Evolutionary conservation across 768 basidiomycete genomes (phyloP).

Genomic region (Mycena alexandri): DNA sequence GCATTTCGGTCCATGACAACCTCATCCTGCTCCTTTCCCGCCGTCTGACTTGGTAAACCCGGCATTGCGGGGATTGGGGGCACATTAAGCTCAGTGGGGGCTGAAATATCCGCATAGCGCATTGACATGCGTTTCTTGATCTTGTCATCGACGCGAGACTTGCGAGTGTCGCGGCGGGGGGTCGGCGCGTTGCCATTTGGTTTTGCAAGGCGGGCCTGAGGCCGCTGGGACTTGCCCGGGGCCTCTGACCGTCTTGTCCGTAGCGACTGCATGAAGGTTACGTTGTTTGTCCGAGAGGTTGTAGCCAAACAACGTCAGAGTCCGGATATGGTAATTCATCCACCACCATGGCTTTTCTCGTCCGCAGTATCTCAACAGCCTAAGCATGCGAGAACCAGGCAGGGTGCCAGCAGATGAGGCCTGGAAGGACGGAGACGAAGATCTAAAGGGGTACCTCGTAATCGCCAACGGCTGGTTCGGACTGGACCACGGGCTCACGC

Average conservation of each 20-base stretch:
- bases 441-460: no score
- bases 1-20: slow-evolving; percentile 57
- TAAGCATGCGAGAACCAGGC: background rate
- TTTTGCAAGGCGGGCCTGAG: slow-evolving; percentile 35
- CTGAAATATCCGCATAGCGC: slow-evolving; percentile 89
- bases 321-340: background rate
- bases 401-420: background rate
- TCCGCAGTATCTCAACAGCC: background rate
- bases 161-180: slow-evolving; percentile 60
- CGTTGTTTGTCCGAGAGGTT: background rate
- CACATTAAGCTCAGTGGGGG: slow-evolving; percentile 68
- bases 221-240: slow-evolving; percentile 51
- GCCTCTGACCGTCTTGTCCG: slow-evolving; percentile 66
- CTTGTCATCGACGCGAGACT: slow-evolving; percentile 82
- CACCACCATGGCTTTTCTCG: background rate
- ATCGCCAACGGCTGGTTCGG: no score
- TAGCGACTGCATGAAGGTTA: slow-evolving; percentile 66
- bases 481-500: no score
- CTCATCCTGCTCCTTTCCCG: slow-evolving; percentile 59
- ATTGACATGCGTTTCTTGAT: slow-evolving; percentile 97
- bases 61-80: slow-evolving; percentile 74
- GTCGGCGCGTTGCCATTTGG: slow-evolving; percentile 40
- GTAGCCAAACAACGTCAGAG: background rate
- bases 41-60: slow-evolving; percentile 49
- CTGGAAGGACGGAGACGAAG: no score